Evolutionary conservation across 2,329 filamentous ascomycete species (phyloP).

Genomic region (Penicillium aurantiogriseum): DNA sequence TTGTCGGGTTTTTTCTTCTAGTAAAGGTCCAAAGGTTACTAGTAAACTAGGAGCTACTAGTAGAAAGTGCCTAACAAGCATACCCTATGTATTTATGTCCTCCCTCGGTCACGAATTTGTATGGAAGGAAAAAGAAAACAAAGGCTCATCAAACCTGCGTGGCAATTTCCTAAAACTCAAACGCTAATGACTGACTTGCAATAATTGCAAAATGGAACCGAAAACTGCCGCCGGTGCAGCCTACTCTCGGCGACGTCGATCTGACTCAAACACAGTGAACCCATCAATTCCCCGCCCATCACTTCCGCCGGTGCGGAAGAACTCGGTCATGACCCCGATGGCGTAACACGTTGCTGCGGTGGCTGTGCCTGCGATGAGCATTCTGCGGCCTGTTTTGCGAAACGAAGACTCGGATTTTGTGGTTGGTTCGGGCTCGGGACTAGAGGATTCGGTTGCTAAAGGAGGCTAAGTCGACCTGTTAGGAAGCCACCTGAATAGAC

Average conservation of each 20-base stretch:
- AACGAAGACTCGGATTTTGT: constrained; percentile 14
- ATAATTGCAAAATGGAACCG: neutral
- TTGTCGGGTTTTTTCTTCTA: too few relatives aligned
- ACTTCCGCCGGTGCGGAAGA: constrained; percentile 42
- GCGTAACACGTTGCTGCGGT: constrained; percentile 44
- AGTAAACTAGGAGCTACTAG: too few relatives aligned
- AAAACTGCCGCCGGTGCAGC: neutral
- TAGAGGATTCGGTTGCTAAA: neutral
- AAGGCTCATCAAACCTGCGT: neutral
- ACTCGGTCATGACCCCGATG: constrained; percentile 41
- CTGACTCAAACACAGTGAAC: constrained; percentile 41
- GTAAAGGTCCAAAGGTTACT: too few relatives aligned
- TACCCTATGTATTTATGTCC: too few relatives aligned
- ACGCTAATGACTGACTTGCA: neutral
- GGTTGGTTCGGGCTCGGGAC: neutral
- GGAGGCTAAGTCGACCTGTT: constrained; percentile 28
- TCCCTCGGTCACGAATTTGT: neutral
- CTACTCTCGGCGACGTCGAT: constrained; percentile 28
- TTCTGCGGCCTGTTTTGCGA: constrained; percentile 29
- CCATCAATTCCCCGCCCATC: constrained; percentile 40
- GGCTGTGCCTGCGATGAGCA: constrained; percentile 35
- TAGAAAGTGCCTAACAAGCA: too few relatives aligned
- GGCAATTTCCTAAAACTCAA: neutral
- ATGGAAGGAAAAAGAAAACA: neutral
- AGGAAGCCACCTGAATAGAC: constrained; percentile 22